A percentile compares a stretch with the other conserved stretches of the same genome.
Conservation (phyloP, 768 basidiomycete genomes). For the Pisolithus albus region DNA sequence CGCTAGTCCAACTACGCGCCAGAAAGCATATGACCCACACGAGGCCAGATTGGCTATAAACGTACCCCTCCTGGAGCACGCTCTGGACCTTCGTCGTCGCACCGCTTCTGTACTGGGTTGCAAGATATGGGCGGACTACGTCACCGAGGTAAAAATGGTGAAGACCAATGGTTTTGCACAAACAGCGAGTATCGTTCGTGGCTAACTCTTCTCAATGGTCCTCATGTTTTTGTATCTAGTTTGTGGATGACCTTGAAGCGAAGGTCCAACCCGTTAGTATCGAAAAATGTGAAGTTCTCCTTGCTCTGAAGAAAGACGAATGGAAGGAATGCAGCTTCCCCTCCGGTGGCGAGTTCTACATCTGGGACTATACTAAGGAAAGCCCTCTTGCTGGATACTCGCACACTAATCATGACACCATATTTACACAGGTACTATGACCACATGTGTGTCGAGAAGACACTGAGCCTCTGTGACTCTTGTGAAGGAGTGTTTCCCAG, state of each 20-base stretch:
- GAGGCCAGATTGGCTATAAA: constrained; percentile 67
- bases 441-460: constrained; percentile 49
- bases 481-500: constrained; percentile 89
- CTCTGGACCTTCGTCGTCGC: constrained; percentile 62
- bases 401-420: not conserved
- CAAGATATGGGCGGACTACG: constrained; percentile 76
- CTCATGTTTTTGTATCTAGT: constrained; percentile 36
- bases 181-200: constrained; percentile 33
- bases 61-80: constrained; percentile 59
- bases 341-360: constrained; percentile 66
- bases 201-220: not conserved
- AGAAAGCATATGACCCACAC: constrained; percentile 55
- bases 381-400: constrained; percentile 17
- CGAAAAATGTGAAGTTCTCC: constrained; percentile 61
- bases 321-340: constrained; percentile 51
- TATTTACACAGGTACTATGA: constrained; percentile 23
- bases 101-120: constrained; percentile 66
- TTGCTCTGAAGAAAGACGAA: constrained; percentile 71
- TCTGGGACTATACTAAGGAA: constrained; percentile 76
- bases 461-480: constrained; percentile 71
- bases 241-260: constrained; percentile 67
- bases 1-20: constrained; percentile 59
- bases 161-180: constrained; percentile 58
- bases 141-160: constrained; percentile 83
- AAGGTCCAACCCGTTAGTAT: constrained; percentile 68